phyloP scores from a whole-genome alignment of 1,284 basidiomycete species.

The Kalmanozyma brasiliensis region DNA sequence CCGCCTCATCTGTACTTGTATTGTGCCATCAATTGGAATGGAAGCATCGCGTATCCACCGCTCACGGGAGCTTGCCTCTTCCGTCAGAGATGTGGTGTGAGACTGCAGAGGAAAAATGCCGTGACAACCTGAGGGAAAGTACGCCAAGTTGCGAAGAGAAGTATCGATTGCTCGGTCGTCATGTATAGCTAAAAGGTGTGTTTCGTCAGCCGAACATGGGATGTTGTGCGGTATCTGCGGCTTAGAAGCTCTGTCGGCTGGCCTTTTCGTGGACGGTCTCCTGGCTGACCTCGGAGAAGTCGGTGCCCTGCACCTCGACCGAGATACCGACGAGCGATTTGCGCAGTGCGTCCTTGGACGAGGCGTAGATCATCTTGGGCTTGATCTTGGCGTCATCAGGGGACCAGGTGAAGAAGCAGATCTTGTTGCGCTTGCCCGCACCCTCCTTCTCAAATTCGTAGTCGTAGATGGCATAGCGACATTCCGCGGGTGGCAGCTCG shows the following conservation, averaged over 20 bases:
- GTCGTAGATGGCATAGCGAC: constrained; percentile 92
- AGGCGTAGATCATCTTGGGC: constrained; percentile 93
- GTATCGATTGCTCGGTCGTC: too few species aligned
- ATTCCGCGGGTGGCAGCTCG: constrained; percentile 80
- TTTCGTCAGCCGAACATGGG: background rate
- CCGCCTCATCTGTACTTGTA: constrained; percentile 6
- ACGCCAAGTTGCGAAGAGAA: too few species aligned
- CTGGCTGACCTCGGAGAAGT: constrained; percentile 79
- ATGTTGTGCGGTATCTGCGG: constrained; percentile 1
- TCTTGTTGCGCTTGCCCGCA: constrained; percentile 86
- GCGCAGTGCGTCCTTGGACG: constrained; percentile 87
- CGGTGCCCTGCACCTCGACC: constrained; percentile 88
- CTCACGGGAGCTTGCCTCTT: too few species aligned
- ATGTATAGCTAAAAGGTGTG: background rate
- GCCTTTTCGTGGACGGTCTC: constrained; percentile 70
- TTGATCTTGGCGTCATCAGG: constrained; percentile 89
- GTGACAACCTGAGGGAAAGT: too few species aligned
- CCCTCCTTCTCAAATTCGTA: constrained; percentile 84
- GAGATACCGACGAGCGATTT: constrained; percentile 77
- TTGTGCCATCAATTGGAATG: background rate
- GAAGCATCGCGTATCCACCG: background rate
- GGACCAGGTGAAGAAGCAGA: constrained; percentile 85
- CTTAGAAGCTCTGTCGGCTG: constrained; percentile 45
- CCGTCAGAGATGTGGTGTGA: too few species aligned
- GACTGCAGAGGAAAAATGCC: too few species aligned